Percentiles rank a stretch among this genome's conserved stretches.
Conservation (phyloP, 202 grass and related monocot species). For the Carex arenaria region DNA sequence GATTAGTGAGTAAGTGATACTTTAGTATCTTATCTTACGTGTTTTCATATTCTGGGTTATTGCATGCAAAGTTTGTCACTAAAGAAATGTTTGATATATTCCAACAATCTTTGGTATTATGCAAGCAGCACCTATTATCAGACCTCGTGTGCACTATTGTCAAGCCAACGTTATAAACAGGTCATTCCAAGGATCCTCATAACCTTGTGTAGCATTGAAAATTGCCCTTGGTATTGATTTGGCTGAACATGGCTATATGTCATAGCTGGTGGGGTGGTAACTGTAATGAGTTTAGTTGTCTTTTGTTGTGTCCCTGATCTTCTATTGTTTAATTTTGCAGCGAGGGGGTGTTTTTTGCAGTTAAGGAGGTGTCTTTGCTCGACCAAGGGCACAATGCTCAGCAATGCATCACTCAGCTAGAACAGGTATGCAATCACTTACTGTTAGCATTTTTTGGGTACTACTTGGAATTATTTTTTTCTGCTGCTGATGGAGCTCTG, state of each 20-base stretch:
- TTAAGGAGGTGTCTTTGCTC: slow-evolving; percentile 95
- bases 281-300: neutral
- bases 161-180: neutral
- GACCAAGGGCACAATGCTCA: slow-evolving; percentile 90
- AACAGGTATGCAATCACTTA: slow-evolving; percentile 48
- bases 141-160: neutral
- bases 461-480: neutral
- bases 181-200: neutral
- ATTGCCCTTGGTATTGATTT: neutral
- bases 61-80: neutral
- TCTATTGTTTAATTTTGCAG: slow-evolving; percentile 41
- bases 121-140: neutral
- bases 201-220: neutral
- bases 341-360: slow-evolving; percentile 92
- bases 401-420: slow-evolving; percentile 88
- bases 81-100: neutral
- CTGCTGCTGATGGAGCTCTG: neutral
- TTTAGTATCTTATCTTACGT: neutral
- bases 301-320: neutral
- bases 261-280: neutral
- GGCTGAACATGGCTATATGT: neutral
- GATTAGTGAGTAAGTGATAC: slow-evolving; percentile 90
- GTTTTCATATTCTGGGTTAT: neutral
- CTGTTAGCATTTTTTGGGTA: neutral
- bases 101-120: neutral